Evolutionary conservation across 805 yeast genomes (phyloP), one percentile per base, ranked within the genome.

Genomic region (Ogataea glucozyma): DNA sequence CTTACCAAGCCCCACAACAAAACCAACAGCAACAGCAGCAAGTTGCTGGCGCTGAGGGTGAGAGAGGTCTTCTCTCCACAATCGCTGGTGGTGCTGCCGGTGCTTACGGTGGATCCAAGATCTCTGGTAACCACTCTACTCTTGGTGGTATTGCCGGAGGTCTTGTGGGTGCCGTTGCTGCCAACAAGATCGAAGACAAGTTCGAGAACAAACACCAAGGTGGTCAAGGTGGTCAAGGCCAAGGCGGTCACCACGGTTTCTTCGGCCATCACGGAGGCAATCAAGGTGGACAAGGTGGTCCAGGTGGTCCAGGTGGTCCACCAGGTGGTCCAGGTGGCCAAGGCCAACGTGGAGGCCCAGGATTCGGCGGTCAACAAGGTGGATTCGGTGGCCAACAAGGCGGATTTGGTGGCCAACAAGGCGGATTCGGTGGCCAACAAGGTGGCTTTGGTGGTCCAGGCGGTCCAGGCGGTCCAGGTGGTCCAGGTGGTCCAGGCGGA

Each of bases 31-130:
- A 59, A 12, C 58, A 57, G 46, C 61, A 57, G 38, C 65, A 63
- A 33, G 40, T 29, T 17, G 48, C 40, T 23, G 56, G 54, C 20
- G 49, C 58, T 43, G 57, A 54, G 32, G 69, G 68, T 24, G 70
- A 66, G 35, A 65, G 73, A 60, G 76, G 78, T 34, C 54, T 74
- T 34, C 48, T 72, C 10, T 60, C 78, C 17, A 66, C 73, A 21
- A 56, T 75, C 20, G 62, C 66, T 12, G 81, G 82, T 54, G 80
- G 76, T 49, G 70, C 71, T 43, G 76, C 74, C 31, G 81, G 81
- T 58, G 81, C 77, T 14, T 67, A 60, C 50, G 79, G 74, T 54
- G 81, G 81, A 49, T 61, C 70, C 20, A 69, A 72, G 49, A 27
- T 71, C 11, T 65, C 71, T 34, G 69, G 71, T 23, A 44, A 56